Evolutionary conservation across 768 basidiomycete species (phyloP).

Genomic region (Pleurotus djamor): DNA sequence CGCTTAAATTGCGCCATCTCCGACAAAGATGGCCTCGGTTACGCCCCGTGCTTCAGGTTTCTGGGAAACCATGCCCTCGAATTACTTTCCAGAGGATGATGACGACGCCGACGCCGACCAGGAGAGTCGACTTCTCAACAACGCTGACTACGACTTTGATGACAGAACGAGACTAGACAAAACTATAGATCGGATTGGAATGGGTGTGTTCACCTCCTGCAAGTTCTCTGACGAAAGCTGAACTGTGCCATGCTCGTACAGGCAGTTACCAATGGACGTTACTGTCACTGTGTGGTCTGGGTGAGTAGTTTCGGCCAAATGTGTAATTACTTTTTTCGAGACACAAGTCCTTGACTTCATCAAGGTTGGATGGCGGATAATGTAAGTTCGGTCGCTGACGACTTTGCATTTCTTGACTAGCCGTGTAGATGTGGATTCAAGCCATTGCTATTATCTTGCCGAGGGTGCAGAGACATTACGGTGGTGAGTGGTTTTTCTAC

Average conservation of each 20-base stretch:
- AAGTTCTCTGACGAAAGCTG: too few relatives aligned
- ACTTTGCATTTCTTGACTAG: constrained; percentile 20
- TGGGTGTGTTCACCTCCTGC: constrained; percentile 38
- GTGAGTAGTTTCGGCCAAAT: constrained; percentile 40
- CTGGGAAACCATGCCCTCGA: constrained; percentile 35
- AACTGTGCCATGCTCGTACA: background rate
- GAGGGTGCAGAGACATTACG: constrained; percentile 89
- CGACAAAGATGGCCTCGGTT: constrained; percentile 31
- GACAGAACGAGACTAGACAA: constrained; percentile 67
- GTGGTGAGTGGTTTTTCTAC: constrained; percentile 41
- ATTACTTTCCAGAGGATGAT: constrained; percentile 37
- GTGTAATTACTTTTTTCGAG: too few relatives aligned
- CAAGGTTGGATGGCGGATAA: constrained; percentile 94
- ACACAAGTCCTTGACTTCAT: background rate
- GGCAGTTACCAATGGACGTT: constrained; percentile 82
- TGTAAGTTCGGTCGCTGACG: constrained; percentile 40
- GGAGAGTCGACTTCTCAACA: constrained; percentile 25
- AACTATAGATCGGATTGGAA: constrained; percentile 88
- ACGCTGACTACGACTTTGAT: constrained; percentile 30
- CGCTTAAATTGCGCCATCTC: constrained; percentile 8
- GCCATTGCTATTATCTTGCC: constrained; percentile 92
- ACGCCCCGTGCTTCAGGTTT: constrained; percentile 47
- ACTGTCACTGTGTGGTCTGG: constrained; percentile 83
- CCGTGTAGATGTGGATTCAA: constrained; percentile 87
- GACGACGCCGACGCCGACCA: constrained; percentile 31